phyloP scores from a whole-genome alignment of 352 stramenopile genomes.

The Pythium dissimile region DNA sequence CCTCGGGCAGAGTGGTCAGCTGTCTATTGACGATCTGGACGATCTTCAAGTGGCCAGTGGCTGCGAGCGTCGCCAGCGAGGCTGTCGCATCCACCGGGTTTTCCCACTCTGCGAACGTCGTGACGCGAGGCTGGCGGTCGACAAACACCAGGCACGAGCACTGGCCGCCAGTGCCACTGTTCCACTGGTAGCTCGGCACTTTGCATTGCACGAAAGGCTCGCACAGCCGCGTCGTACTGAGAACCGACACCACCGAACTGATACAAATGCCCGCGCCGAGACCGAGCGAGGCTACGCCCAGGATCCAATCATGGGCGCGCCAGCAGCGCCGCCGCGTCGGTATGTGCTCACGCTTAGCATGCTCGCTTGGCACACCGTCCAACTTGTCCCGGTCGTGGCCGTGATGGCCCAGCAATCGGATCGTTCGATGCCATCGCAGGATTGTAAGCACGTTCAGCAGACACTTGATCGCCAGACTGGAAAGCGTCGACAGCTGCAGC shows the following conservation, averaged over 20 bases:
- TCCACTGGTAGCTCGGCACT: conserved; percentile 20
- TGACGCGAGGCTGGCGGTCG: conserved; percentile 2
- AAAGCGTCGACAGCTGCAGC: too few species aligned
- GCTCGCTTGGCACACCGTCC: too few species aligned
- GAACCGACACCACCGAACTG: too few species aligned
- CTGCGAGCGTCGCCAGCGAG: conserved; percentile 7
- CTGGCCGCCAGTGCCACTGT: background rate
- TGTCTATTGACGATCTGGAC: conserved; percentile 27
- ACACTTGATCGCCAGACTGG: conserved; percentile 12
- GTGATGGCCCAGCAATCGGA: too few species aligned
- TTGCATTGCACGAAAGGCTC: background rate
- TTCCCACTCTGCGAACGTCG: conserved; percentile 15
- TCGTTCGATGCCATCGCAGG: too few species aligned
- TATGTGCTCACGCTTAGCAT: too few species aligned
- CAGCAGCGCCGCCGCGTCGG: too few species aligned
- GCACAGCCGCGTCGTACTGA: background rate
- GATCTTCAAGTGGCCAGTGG: conserved; percentile 16
- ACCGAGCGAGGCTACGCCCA: too few species aligned
- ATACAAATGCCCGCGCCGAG: too few species aligned
- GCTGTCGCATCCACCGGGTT: conserved; percentile 11
- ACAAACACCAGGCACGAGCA: conserved; percentile 31
- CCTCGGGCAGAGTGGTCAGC: conserved; percentile 6
- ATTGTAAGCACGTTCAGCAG: conserved; percentile 24
- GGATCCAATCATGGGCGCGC: too few species aligned
- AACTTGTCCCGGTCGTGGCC: too few species aligned